Percentiles rank a stretch among this genome's conserved stretches.
Conservation (phyloP, 805 yeast genomes). For the Barnettozyma sucrosica region DNA sequence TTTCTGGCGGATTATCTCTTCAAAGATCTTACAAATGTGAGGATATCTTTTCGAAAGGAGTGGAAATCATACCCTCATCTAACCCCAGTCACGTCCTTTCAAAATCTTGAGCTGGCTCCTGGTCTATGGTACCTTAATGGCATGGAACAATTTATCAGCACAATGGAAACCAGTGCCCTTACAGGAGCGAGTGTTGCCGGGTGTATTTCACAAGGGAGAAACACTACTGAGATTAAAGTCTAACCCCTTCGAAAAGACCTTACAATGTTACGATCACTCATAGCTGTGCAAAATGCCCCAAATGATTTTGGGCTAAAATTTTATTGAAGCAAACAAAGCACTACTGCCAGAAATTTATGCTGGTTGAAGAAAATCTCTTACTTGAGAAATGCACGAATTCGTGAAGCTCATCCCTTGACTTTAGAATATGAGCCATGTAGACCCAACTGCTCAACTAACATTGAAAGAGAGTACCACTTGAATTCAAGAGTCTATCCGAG, state of each 20-base stretch:
- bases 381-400: no score
- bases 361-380: no score
- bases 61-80: constrained; percentile 44
- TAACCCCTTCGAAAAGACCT: constrained; percentile 9
- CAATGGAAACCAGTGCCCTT: constrained; percentile 47
- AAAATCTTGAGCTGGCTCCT: constrained; percentile 26
- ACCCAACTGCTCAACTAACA: no score
- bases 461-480: no score
- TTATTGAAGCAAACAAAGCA: no score
- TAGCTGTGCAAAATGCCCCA: no score
- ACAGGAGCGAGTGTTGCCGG: constrained; percentile 47
- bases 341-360: no score
- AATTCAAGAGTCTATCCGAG: no score
- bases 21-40: constrained; percentile 19
- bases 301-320: no score
- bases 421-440: no score
- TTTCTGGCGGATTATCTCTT: constrained; percentile 18
- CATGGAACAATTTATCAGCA: constrained; percentile 42
- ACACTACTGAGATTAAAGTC: constrained; percentile 22
- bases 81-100: constrained; percentile 26
- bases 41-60: constrained; percentile 27
- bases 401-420: no score
- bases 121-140: constrained; percentile 39
- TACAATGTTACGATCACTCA: no score
- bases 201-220: constrained; percentile 28